Base-by-base conservation (phyloP, 768 basidiomycete species). In the Panus rudis region DNA sequence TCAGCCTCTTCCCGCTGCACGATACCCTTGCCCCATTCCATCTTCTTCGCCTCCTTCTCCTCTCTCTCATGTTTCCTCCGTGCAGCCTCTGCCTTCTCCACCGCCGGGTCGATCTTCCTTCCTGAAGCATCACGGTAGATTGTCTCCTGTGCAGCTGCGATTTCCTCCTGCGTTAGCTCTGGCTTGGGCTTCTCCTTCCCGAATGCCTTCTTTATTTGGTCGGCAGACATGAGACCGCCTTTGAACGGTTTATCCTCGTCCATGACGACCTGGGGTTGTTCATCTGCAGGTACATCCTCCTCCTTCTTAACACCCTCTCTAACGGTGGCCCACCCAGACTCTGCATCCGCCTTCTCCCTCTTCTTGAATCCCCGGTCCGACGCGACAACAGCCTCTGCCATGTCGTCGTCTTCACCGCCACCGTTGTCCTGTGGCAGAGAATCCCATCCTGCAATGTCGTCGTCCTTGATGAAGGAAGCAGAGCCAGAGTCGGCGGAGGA, bases 11-110 rank as follows among this genome's bases (percentile, higher is more conserved):
- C 84, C 47, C 81, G 69, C 66, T 98, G 96, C 28, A 92, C 85
- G 26, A 98, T 56, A 23, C 96, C 96, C 63, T 94, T 98, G 1
- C 91, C 92, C 96, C 96, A 98, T 60, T 94, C 89, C 89, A 94
- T 92, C 69, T 90, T 93, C 59, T 76, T 69, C 39, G 85, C 85
- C 57, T 94, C 90, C 57, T 78, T 79, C 66, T 96, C 88, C 59
- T 92, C 83, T 45, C 72, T 70, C 58, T 91, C 84, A 17, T 89
- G 73, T 56, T 92, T 91, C 62, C 75, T 60, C 51, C 81, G 69
- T 32, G 84, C 84, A 23, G 90, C 89, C 55, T 93, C 92, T 12
- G 89, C 93, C 44, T 74, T 76, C 22, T 83, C 85, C 1, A 84
- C 76, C 58, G 88, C 90, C 40, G 86, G 78, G 53, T 98, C 92